Percentiles rank a stretch among this genome's conserved stretches.
These are phyloP conservation scores for Paecilomyces sp. DNA, from an alignment of 2,329 filamentous ascomycete genomes.

Conservation along the genomic window DNA sequence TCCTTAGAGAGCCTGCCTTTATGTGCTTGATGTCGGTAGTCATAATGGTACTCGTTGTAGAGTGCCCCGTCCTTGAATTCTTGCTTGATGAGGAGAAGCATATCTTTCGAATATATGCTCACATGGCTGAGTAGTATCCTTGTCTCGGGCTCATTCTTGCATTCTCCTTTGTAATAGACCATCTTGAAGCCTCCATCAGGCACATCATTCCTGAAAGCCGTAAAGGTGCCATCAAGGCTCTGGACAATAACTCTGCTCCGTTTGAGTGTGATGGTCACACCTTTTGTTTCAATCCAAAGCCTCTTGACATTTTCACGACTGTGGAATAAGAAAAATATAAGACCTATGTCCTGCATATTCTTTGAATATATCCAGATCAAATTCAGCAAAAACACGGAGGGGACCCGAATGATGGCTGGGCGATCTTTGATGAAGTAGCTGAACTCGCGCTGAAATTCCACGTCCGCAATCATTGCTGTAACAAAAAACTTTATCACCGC, in stretches of 20 bases:
- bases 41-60: conserved; percentile 45
- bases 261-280: conserved; percentile 41
- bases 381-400: conserved; percentile 36
- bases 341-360: conserved; percentile 33
- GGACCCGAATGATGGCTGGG: conserved; percentile 27
- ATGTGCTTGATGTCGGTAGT: conserved; percentile 26
- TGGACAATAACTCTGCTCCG: conserved; percentile 42
- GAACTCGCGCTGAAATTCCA: conserved; percentile 46
- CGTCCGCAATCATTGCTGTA: conserved; percentile 45
- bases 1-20: conserved; percentile 18
- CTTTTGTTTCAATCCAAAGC: conserved; percentile 44
- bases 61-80: conserved; percentile 39
- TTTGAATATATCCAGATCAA: conserved; percentile 44
- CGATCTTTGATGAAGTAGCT: conserved; percentile 35
- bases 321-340: conserved; percentile 45
- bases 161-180: conserved; percentile 32
- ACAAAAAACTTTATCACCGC: conserved; percentile 42
- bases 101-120: conserved; percentile 42
- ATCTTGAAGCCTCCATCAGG: conserved; percentile 32
- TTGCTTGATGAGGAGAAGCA: conserved; percentile 38
- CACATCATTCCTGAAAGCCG: conserved; percentile 41
- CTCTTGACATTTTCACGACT: conserved; percentile 41
- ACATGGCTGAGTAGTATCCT: conserved; percentile 36
- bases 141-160: conserved; percentile 40
- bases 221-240: conserved; percentile 42